Evolutionary conservation across 202 grass and related monocot species (phyloP).

Genomic region (Panicum virgatum): DNA sequence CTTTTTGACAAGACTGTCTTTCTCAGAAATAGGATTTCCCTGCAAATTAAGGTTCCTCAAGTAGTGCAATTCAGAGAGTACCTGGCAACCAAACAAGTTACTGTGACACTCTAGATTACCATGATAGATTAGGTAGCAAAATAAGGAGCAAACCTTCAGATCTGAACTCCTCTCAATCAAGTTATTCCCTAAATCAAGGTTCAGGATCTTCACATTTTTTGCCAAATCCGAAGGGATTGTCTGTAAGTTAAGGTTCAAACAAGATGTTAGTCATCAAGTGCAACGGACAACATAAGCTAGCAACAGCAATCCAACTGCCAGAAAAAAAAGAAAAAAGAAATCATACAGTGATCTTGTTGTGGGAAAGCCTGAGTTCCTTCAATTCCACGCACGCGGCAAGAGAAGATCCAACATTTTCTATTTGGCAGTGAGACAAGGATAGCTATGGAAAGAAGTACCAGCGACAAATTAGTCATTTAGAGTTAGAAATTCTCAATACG

Average conservation of each 20-base stretch:
- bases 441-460: slow-evolving; percentile 44
- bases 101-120: slow-evolving; percentile 16
- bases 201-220: slow-evolving; percentile 69
- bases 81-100: slow-evolving; percentile 46
- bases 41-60: slow-evolving; percentile 92
- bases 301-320: not conserved
- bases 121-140: slow-evolving; percentile 26
- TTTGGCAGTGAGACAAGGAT: slow-evolving; percentile 83
- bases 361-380: slow-evolving; percentile 86
- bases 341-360: slow-evolving; percentile 87
- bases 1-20: slow-evolving; percentile 68
- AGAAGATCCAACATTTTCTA: slow-evolving; percentile 82
- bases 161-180: slow-evolving; percentile 73
- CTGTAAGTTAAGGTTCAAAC: slow-evolving; percentile 43
- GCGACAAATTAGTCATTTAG: not conserved
- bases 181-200: slow-evolving; percentile 90
- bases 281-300: not conserved
- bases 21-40: slow-evolving; percentile 86
- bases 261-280: slow-evolving; percentile 26
- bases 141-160: slow-evolving; percentile 65
- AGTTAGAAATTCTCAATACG: not conserved
- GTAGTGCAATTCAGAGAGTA: slow-evolving; percentile 65
- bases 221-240: slow-evolving; percentile 66
- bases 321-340: not conserved
- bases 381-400: slow-evolving; percentile 65